Evolutionary conservation across 805 yeast species (phyloP).

Genomic region (Wickerhamiella cacticola): DNA sequence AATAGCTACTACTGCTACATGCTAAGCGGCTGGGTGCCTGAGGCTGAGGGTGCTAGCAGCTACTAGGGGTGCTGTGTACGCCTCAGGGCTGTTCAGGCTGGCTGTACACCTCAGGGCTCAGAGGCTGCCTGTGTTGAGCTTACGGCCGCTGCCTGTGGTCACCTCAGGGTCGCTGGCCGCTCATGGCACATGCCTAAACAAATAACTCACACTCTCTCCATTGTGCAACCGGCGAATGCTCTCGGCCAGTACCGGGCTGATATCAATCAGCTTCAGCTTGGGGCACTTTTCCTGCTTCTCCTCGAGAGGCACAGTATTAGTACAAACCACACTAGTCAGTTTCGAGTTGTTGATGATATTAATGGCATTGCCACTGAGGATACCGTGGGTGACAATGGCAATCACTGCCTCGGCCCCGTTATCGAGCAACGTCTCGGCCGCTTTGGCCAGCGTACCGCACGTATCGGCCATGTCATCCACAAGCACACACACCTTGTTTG

Average conservation of each 20-base stretch:
- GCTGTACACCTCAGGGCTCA: too few relatives aligned
- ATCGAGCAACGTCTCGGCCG: constrained; percentile 72
- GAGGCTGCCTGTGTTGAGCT: too few relatives aligned
- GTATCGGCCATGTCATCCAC: constrained; percentile 99
- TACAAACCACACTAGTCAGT: constrained; percentile 67
- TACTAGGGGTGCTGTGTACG: too few relatives aligned
- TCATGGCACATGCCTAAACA: constrained; percentile 45
- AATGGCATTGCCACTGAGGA: constrained; percentile 75
- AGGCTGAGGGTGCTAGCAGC: too few relatives aligned
- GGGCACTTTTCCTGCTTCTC: constrained; percentile 46
- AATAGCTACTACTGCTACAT: too few relatives aligned
- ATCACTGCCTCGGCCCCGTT: constrained; percentile 77
- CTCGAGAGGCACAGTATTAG: constrained; percentile 83
- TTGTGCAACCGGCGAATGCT: constrained; percentile 89
- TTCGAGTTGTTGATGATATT: constrained; percentile 56
- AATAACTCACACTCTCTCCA: constrained; percentile 86
- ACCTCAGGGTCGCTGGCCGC: too few relatives aligned
- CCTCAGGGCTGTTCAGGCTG: too few relatives aligned
- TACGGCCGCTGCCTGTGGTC: too few relatives aligned
- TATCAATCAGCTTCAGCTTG: constrained; percentile 70
- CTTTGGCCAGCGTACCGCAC: constrained; percentile 92
- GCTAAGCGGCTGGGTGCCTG: too few relatives aligned
- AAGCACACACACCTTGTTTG: constrained; percentile 66
- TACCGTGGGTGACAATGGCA: constrained; percentile 94
- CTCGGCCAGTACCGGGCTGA: constrained; percentile 80